Percentiles rank a stretch among this genome's conserved stretches.
phyloP scores from a whole-genome alignment of 208 protist genomes.

The Leishmania tropica region DNA sequence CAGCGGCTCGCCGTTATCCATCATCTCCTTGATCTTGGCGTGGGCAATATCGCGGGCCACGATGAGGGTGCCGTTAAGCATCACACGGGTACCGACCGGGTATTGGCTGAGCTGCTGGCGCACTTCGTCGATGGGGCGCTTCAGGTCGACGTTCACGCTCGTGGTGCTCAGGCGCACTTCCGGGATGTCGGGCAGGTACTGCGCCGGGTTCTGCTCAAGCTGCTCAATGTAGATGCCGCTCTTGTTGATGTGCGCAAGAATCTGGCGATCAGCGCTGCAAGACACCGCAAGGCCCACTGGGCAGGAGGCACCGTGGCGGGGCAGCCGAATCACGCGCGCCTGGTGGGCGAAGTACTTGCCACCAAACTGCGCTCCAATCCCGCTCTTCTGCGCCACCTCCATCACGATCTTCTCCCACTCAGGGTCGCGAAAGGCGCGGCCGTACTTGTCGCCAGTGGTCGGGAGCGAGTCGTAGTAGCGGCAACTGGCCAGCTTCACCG shows the following conservation, averaged over 20 bases:
- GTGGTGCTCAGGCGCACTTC: slow-evolving; percentile 36
- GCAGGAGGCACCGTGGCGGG: slow-evolving; percentile 91
- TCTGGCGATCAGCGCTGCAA: slow-evolving; percentile 97
- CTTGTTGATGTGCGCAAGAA: slow-evolving; percentile 93
- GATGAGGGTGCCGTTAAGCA: slow-evolving; percentile 94
- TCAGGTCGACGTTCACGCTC: slow-evolving; percentile 89
- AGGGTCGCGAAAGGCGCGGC: slow-evolving; percentile 96
- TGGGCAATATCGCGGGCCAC: slow-evolving; percentile 98
- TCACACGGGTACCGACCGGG: slow-evolving; percentile 90
- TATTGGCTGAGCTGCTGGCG: slow-evolving; percentile 80
- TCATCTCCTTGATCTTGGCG: slow-evolving; percentile 92
- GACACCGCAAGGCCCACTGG: slow-evolving; percentile 96
- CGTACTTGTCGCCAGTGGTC: slow-evolving; percentile 91
- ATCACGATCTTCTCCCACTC: slow-evolving; percentile 94
- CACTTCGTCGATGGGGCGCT: slow-evolving; percentile 90
- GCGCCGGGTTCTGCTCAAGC: slow-evolving; percentile 92
- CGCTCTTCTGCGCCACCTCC: slow-evolving; percentile 81
- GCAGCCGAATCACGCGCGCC: slow-evolving; percentile 93
- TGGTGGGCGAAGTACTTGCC: slow-evolving; percentile 98
- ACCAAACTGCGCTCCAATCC: slow-evolving; percentile 97
- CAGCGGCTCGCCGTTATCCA: slow-evolving; percentile 83
- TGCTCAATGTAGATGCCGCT: slow-evolving; percentile 95
- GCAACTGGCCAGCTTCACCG: slow-evolving; percentile 95
- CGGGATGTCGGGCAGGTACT: slow-evolving; percentile 92
- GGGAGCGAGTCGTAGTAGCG: slow-evolving; percentile 96